Conservation (phyloP, 192 early-diverging fungal genomes). For the Phlyctochytrium arcticum region DNA sequence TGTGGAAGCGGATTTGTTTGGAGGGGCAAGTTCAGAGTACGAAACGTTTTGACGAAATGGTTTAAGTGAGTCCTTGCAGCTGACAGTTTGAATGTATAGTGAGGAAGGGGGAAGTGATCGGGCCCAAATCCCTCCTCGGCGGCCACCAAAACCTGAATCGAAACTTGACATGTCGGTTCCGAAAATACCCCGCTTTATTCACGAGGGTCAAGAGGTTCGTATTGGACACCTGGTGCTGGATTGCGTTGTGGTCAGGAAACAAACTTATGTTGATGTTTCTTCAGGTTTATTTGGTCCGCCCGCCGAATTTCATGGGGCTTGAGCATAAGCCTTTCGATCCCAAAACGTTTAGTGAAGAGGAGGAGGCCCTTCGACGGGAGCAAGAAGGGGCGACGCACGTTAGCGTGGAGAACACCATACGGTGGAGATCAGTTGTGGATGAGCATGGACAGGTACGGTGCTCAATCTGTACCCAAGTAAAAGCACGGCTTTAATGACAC, state of each 20-base stretch:
- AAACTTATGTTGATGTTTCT: neutral
- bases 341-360: slow-evolving; percentile 35
- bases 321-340: slow-evolving; percentile 64
- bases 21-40: slow-evolving; percentile 21
- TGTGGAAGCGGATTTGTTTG: slow-evolving; percentile 31
- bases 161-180: neutral
- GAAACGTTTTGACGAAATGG: neutral
- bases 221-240: neutral
- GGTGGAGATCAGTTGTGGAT: slow-evolving; percentile 49
- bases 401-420: slow-evolving; percentile 67
- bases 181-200: slow-evolving; percentile 10
- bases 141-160: slow-evolving; percentile 4
- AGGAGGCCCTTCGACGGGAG: slow-evolving; percentile 13
- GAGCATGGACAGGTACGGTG: neutral
- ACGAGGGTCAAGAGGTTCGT: neutral
- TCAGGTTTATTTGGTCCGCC: slow-evolving; percentile 33
- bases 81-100: neutral
- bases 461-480: neutral
- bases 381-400: slow-evolving; percentile 39
- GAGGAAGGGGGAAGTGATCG: neutral
- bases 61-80: neutral
- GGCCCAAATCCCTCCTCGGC: neutral
- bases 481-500: too few relatives aligned
- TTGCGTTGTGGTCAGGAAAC: too few relatives aligned
- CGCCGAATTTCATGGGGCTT: slow-evolving; percentile 67